Evolutionary conservation across 441 rosid genomes (phyloP), one percentile per base, ranked within the genome.

Genomic region (Adansonia gregorii): DNA sequence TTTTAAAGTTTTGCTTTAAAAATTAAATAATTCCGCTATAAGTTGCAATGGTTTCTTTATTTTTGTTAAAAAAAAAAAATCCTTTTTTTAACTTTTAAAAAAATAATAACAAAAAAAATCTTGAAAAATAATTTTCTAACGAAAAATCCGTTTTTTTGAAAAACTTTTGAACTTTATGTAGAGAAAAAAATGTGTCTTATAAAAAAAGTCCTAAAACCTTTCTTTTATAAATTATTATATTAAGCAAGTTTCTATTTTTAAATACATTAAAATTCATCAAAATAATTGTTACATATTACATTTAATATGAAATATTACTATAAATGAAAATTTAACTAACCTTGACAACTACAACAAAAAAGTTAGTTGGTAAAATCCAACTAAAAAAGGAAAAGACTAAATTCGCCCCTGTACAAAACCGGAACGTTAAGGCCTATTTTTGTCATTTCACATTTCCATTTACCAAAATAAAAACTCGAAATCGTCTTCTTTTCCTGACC

Each of bases 371-470:
- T 0, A 41, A 19, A 22, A 20, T 10, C 39, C 39, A 60, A 61
- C 17, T 58, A 20, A 19, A 58, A 58, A 8, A 3, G 1, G 9
- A 20, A 58, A 12, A 20, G 9, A 9, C 31, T 3, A 58, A 61
- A 3, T 63, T 11, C 61, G 15, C 8, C 55, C 54, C 61, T 59
- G 78, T 9, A 31, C 60, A 58, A 8, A 11, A 82, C 79, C 46
- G 3, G 6, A 46, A 74, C 31, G 51, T 2, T 4, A 0, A 46
- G 77, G 88, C 81, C 6, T n/a, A 75, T 17, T 74, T 15, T 3
- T 22, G 86, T 78, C 81, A 74, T 86, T 79, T 60, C 22, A 20
- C 0, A 3, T 27, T 4, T 6, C 12, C 58, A 24, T n/a, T n/a
- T 7, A 0, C 35, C n/a, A 14, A 45, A 76, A 54, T 61, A n/a